phyloP scores from a whole-genome alignment of 2,329 filamentous ascomycete genomes.

The Furcasterigmium furcatum region DNA sequence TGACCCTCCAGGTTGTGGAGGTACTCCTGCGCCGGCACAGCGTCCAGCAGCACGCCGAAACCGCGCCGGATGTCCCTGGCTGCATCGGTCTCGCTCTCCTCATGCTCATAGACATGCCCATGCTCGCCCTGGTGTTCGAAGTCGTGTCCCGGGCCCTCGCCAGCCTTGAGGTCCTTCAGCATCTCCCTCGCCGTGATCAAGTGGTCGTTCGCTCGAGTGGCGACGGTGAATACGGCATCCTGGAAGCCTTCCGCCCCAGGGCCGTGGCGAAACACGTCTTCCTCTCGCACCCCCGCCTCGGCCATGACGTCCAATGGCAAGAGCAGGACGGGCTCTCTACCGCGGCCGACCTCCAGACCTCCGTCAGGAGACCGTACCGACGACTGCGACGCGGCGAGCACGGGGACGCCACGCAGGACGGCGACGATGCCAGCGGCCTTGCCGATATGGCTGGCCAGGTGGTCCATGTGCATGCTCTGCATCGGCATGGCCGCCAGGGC shows the following conservation, averaged over 20 bases:
- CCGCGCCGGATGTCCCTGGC: slow-evolving; percentile 50
- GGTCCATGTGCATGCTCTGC: slow-evolving; percentile 80
- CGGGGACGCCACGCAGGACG: slow-evolving; percentile 79
- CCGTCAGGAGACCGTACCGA: slow-evolving; percentile 39
- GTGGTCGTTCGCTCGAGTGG: slow-evolving; percentile 92
- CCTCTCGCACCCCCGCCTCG: slow-evolving; percentile 74
- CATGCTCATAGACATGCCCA: slow-evolving; percentile 51
- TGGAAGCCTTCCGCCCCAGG: slow-evolving; percentile 75
- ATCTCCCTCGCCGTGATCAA: slow-evolving; percentile 92
- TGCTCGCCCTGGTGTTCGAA: slow-evolving; percentile 85
- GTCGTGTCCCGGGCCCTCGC: slow-evolving; percentile 74
- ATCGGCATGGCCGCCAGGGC: slow-evolving; percentile 78
- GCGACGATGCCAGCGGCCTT: slow-evolving; percentile 89
- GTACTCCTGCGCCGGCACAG: slow-evolving; percentile 74
- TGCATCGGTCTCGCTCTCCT: slow-evolving; percentile 29
- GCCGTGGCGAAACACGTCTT: slow-evolving; percentile 82
- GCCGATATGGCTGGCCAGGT: slow-evolving; percentile 90
- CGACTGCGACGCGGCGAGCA: slow-evolving; percentile 76
- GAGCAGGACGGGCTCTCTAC: slow-evolving; percentile 56
- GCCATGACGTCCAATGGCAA: slow-evolving; percentile 90
- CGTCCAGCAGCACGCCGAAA: slow-evolving; percentile 79
- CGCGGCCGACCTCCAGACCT: slow-evolving; percentile 13
- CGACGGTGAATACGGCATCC: slow-evolving; percentile 88
- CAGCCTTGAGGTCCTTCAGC: slow-evolving; percentile 74
- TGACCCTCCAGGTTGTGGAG: slow-evolving; percentile 71